These are phyloP conservation scores for Stevia rebaudiana DNA, from an alignment of 140 eudicot species.

Conservation along the genomic window DNA sequence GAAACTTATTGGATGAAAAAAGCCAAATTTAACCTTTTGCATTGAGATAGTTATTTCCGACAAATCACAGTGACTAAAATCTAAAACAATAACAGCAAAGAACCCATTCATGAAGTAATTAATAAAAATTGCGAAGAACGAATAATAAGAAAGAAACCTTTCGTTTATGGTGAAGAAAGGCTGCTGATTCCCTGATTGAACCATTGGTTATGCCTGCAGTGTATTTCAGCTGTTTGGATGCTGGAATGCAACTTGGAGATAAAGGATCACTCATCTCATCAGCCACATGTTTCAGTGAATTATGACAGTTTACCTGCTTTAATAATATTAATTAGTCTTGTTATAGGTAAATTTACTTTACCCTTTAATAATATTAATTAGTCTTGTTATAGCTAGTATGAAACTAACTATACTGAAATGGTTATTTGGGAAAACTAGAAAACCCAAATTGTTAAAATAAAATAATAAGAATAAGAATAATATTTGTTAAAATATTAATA, in stretches of 20 bases:
- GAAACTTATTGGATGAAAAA: too few relatives aligned
- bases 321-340: neutral
- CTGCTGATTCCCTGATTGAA: slow-evolving; percentile 69
- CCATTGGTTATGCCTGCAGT: slow-evolving; percentile 85
- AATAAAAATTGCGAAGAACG: neutral
- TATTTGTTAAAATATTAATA: neutral
- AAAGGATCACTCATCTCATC: slow-evolving; percentile 67
- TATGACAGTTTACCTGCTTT: slow-evolving; percentile 57
- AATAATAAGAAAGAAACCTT: slow-evolving; percentile 38
- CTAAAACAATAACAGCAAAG: neutral
- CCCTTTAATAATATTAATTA: neutral
- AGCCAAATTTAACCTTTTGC: too few relatives aligned
- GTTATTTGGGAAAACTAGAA: neutral
- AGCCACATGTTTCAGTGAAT: slow-evolving; percentile 63
- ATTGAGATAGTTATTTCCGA: too few relatives aligned
- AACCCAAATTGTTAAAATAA: neutral
- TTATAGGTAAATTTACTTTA: neutral
- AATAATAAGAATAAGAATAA: too few relatives aligned
- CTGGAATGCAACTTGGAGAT: slow-evolving; percentile 84
- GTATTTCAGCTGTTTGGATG: slow-evolving; percentile 86
- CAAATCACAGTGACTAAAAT: too few relatives aligned
- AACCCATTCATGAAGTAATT: neutral
- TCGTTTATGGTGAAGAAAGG: slow-evolving; percentile 75
- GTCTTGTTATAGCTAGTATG: neutral
- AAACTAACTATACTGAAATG: neutral